phyloP scores from a whole-genome alignment of 306 rosid species.

The Aeschynomene evenia region DNA sequence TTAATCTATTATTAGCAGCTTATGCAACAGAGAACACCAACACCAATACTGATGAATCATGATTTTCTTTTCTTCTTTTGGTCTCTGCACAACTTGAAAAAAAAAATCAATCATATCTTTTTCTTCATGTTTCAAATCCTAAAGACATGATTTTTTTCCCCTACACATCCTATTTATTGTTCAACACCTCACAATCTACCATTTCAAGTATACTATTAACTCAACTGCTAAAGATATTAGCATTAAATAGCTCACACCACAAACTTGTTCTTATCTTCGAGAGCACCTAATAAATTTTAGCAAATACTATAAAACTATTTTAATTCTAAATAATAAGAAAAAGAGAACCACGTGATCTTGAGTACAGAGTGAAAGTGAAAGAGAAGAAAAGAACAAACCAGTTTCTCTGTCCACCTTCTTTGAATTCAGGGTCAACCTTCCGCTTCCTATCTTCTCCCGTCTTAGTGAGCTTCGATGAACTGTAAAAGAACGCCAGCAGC shows the following conservation, averaged over 20 bases:
- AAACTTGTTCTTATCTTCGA: neutral
- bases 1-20: neutral
- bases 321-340: neutral
- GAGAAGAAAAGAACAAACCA: slow-evolving; percentile 44
- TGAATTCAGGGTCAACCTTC: slow-evolving; percentile 70
- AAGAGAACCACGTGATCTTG: neutral
- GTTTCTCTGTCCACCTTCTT: slow-evolving; percentile 91
- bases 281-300: no score
- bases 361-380: neutral
- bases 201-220: no score
- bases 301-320: no score
- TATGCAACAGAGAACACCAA: neutral
- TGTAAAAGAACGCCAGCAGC: slow-evolving; percentile 71
- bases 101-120: neutral
- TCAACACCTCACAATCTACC: neutral
- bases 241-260: neutral
- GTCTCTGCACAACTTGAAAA: neutral
- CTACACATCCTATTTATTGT: neutral
- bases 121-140: neutral
- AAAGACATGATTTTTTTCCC: neutral
- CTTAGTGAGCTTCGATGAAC: slow-evolving; percentile 80
- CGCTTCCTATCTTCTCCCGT: slow-evolving; percentile 73
- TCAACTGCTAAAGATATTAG: neutral
- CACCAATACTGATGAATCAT: neutral
- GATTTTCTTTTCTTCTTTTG: neutral